Evolutionary conservation across 148 eudicot genomes (phyloP).

Genomic region (Polygonum maritimum): DNA sequence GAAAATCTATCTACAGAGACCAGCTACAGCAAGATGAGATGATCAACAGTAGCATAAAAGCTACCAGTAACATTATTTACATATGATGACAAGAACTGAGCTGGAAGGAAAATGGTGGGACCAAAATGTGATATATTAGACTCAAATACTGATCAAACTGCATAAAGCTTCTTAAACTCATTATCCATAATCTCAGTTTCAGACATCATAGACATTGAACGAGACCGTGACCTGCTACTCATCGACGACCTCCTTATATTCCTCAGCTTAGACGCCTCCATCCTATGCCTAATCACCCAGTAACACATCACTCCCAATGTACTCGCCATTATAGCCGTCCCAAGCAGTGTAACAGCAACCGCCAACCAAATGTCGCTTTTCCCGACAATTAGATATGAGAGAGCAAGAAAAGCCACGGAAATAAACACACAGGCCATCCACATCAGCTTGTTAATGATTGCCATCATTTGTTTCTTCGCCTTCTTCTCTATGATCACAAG

Average conservation of each 20-base stretch:
- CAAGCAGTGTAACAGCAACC: constrained; percentile 24
- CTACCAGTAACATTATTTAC: not conserved
- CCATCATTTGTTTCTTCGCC: constrained; percentile 31
- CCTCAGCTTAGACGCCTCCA: constrained; percentile 21
- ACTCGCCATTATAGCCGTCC: constrained; percentile 22
- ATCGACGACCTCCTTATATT: constrained; percentile 14
- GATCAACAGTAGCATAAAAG: not conserved
- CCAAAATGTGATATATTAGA: not conserved
- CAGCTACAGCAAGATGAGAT: not conserved
- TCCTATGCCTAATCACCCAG: constrained; percentile 28
- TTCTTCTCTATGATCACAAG: constrained; percentile 26
- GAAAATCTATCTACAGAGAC: not conserved
- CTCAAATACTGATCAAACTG: constrained; percentile 12
- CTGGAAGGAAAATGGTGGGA: not conserved
- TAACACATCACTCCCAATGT: constrained; percentile 30
- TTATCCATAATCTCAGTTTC: constrained; percentile 15
- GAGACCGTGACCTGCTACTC: constrained; percentile 19
- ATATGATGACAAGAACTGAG: not conserved
- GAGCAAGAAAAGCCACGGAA: constrained; percentile 29
- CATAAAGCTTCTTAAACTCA: constrained; percentile 17
- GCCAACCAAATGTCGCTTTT: constrained; percentile 26
- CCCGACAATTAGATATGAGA: constrained; percentile 28
- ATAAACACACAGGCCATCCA: constrained; percentile 32
- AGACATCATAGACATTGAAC: constrained; percentile 14
- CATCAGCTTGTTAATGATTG: constrained; percentile 29